These are phyloP conservation scores for Sugiyamaella valdiviana DNA, from an alignment of 805 yeast genomes.

Conservation along the genomic window DNA sequence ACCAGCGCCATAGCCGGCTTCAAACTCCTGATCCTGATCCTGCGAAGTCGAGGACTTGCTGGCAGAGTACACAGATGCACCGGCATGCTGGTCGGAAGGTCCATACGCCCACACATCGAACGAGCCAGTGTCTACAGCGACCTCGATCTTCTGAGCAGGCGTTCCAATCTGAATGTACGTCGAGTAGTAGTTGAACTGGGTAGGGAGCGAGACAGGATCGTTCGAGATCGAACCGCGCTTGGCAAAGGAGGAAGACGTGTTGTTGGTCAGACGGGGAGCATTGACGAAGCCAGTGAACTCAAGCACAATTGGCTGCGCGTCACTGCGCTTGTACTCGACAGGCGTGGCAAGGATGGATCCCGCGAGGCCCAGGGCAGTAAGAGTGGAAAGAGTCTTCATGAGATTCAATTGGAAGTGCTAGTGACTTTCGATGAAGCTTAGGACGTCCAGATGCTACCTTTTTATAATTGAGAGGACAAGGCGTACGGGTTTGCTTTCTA, in stretches of 20 bases:
- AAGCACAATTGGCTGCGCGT: not conserved
- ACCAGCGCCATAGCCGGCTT: slow-evolving; percentile 32
- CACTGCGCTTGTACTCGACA: not conserved
- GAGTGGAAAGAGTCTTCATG: not conserved
- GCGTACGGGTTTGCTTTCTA: too few relatives aligned
- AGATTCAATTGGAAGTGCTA: too few relatives aligned
- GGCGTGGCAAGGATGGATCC: not conserved
- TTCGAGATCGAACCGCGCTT: not conserved
- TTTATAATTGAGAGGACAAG: too few relatives aligned
- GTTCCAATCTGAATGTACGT: slow-evolving; percentile 43
- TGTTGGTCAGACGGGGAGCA: not conserved
- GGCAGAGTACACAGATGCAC: slow-evolving; percentile 3
- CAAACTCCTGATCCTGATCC: slow-evolving; percentile 15
- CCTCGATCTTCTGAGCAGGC: slow-evolving; percentile 44
- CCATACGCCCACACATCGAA: slow-evolving; percentile 49
- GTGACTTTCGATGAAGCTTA: too few relatives aligned
- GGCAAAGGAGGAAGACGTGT: not conserved
- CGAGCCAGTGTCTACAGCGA: slow-evolving; percentile 64
- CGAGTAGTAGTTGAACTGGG: slow-evolving; percentile 4
- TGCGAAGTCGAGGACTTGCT: slow-evolving; percentile 16
- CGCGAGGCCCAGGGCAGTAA: not conserved
- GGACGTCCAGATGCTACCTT: too few relatives aligned
- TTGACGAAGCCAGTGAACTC: not conserved
- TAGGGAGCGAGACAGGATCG: not conserved
- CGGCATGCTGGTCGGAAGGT: not conserved